These are phyloP conservation scores for Citrullus amarus DNA, from an alignment of 306 rosid species.

Conservation along the genomic window DNA sequence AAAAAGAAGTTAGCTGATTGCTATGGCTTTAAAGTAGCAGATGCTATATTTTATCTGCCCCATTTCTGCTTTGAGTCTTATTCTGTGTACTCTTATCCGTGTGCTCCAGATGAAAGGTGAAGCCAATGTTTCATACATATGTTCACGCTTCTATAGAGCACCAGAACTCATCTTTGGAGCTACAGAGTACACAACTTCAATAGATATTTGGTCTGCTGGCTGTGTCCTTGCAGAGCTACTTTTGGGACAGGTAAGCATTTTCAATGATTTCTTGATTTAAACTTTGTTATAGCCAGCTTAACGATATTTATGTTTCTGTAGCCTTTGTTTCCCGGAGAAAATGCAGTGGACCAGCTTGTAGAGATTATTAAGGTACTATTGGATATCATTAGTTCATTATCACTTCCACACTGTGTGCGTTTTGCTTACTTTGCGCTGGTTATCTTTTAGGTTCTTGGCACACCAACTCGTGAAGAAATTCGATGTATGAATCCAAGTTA, in stretches of 20 bases:
- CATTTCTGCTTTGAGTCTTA: slow-evolving; percentile 9
- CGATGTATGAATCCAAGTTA: slow-evolving; percentile 98
- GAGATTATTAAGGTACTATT: slow-evolving; percentile 74
- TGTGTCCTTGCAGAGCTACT: slow-evolving; percentile 98
- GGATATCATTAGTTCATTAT: neutral
- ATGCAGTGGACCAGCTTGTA: slow-evolving; percentile 94
- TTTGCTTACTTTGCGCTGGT: slow-evolving; percentile 4
- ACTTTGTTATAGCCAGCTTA: neutral
- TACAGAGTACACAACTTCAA: slow-evolving; percentile 87
- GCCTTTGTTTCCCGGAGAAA: slow-evolving; percentile 97
- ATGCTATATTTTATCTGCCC: neutral
- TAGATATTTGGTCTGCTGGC: slow-evolving; percentile 98
- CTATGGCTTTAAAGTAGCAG: neutral
- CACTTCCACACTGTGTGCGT: neutral
- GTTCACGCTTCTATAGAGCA: slow-evolving; percentile 93
- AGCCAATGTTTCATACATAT: slow-evolving; percentile 87
- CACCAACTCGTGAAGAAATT: slow-evolving; percentile 96
- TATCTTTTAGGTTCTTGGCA: slow-evolving; percentile 76
- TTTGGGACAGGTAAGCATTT: slow-evolving; percentile 71
- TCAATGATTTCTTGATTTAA: neutral
- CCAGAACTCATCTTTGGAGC: slow-evolving; percentile 98
- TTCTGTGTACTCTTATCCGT: neutral
- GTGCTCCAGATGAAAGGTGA: slow-evolving; percentile 69
- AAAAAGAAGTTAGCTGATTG: neutral
- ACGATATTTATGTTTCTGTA: slow-evolving; percentile 19